phyloP scores from a whole-genome alignment of 2,329 filamentous ascomycete genomes.

The Orbilia oligospora region DNA sequence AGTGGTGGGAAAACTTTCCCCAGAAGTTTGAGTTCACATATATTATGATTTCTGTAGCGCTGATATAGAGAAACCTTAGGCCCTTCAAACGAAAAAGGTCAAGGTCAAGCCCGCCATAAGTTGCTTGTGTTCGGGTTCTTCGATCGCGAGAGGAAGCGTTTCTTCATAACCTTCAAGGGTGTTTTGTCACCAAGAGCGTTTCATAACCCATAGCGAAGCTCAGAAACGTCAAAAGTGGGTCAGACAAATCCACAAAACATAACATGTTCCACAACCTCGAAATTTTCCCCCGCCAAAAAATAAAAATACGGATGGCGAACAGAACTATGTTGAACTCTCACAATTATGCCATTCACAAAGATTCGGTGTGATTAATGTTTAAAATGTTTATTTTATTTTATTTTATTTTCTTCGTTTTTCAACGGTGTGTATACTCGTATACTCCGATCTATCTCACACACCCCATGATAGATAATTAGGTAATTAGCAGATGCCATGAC shows the following conservation, averaged over 20 bases:
- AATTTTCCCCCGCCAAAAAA: not conserved
- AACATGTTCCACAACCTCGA: constrained; percentile 23
- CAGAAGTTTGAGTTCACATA: not conserved
- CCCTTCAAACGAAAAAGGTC: constrained; percentile 12
- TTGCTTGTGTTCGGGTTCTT: not conserved
- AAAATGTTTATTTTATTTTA: not conserved
- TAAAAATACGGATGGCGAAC: not conserved
- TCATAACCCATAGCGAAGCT: constrained; percentile 5
- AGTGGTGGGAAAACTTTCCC: constrained; percentile 22
- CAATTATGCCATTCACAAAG: constrained; percentile 7
- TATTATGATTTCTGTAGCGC: constrained; percentile 5
- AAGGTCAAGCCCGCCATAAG: not conserved
- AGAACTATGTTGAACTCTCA: not conserved
- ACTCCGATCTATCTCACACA: constrained; percentile 33
- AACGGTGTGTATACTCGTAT: not conserved
- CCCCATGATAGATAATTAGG: constrained; percentile 47
- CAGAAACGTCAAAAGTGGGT: constrained; percentile 37
- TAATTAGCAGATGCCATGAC: constrained; percentile 38
- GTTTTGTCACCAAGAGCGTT: constrained; percentile 36
- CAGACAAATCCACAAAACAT: constrained; percentile 43
- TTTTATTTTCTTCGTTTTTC: constrained; percentile 28
- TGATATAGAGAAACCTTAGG: constrained; percentile 13
- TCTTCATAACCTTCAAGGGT: constrained; percentile 10
- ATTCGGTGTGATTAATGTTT: not conserved
- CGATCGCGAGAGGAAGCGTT: not conserved